Conservation (phyloP, 2,329 filamentous ascomycete genomes). For the Botrytis galanthina region DNA sequence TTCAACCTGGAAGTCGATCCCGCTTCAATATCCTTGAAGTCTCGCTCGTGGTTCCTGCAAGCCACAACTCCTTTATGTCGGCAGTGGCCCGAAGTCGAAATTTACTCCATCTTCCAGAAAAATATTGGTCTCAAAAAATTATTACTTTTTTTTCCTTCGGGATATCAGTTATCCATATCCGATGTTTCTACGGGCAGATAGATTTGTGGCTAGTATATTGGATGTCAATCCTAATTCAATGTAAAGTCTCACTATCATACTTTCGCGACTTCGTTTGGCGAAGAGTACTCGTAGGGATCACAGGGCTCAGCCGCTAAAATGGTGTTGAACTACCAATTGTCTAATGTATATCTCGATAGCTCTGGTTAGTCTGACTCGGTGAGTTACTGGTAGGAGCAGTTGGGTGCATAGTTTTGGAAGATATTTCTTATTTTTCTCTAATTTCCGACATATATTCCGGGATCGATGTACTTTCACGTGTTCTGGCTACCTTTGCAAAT, state of each 20-base stretch:
- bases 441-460: background rate
- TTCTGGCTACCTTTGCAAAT: background rate
- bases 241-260: background rate
- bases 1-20: background rate
- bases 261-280: background rate
- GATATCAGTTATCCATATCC: background rate
- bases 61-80: background rate
- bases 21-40: background rate
- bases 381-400: background rate
- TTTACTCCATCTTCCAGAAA: background rate
- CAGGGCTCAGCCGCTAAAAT: background rate
- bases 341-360: background rate
- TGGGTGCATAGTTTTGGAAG: background rate
- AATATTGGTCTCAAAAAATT: background rate
- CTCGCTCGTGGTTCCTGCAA: slow-evolving; percentile 6
- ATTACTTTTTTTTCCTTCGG: background rate
- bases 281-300: background rate
- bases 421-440: background rate
- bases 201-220: background rate
- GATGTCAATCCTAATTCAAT: background rate
- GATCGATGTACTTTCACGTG: background rate
- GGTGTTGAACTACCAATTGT: background rate
- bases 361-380: background rate
- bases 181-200: background rate
- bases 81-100: background rate